phyloP scores from a whole-genome alignment of 1,284 basidiomycete genomes.

The Microbotryomycetes sp. region DNA sequence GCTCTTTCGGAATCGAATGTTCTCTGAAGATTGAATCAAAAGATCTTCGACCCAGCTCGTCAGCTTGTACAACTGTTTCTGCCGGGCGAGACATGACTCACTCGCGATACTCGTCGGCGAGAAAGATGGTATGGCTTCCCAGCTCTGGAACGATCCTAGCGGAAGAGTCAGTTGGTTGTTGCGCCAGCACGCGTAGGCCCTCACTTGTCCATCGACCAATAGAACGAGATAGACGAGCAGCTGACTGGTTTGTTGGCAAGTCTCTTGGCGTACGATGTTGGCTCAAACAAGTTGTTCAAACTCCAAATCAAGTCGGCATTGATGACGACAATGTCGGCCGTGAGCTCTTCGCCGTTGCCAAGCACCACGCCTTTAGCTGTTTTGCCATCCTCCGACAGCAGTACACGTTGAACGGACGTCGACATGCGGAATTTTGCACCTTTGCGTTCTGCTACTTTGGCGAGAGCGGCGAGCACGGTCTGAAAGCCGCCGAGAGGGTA shows the following conservation, averaged over 20 bases:
- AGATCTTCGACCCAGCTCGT: constrained; percentile 15
- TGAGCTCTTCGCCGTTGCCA: constrained; percentile 41
- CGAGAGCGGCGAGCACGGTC: constrained; percentile 45
- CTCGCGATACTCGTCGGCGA: constrained; percentile 36
- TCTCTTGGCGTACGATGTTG: constrained; percentile 37
- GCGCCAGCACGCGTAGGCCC: background rate
- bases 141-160: constrained; percentile 42
- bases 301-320: constrained; percentile 51
- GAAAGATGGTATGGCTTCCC: constrained; percentile 48
- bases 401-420: constrained; percentile 43
- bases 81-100: constrained; percentile 21
- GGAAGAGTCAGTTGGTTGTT: background rate
- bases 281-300: constrained; percentile 46
- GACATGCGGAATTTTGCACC: constrained; percentile 45
- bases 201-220: constrained; percentile 46
- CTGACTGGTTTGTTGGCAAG: constrained; percentile 39
- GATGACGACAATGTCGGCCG: constrained; percentile 48
- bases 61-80: background rate
- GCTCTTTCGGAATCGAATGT: constrained; percentile 47
- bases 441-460: constrained; percentile 44
- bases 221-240: constrained; percentile 50
- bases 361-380: constrained; percentile 44
- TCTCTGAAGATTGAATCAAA: constrained; percentile 50
- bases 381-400: constrained; percentile 34
- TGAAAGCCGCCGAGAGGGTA: constrained; percentile 51